These are phyloP conservation scores for Coniochaeta sp. DNA, from an alignment of 2,329 filamentous ascomycete genomes.

Conservation along the genomic window DNA sequence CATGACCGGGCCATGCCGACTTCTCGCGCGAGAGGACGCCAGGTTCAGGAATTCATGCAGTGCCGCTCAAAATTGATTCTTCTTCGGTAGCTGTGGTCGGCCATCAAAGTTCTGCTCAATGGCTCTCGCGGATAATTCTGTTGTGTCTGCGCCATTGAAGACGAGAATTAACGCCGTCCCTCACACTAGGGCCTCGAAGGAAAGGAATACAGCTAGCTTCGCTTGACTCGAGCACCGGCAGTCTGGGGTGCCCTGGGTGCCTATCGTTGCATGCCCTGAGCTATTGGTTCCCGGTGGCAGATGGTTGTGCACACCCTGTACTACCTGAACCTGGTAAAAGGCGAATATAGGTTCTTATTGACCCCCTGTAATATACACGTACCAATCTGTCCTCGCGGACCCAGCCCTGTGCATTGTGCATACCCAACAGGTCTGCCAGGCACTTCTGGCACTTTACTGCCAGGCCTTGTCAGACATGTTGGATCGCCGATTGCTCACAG, in stretches of 20 bases:
- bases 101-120: neutral
- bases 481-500: neutral
- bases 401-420: neutral
- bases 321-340: neutral
- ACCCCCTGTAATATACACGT: too few species aligned
- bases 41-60: neutral
- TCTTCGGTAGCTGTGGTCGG: neutral
- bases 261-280: neutral
- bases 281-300: neutral
- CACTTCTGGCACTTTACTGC: too few species aligned
- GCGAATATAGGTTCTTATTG: neutral
- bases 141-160: neutral
- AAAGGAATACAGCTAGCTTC: neutral
- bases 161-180: neutral
- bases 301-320: neutral
- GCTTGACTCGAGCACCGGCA: neutral
- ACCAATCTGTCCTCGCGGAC: neutral
- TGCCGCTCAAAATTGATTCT: neutral
- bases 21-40: neutral
- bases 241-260: neutral
- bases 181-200: neutral
- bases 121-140: neutral
- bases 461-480: too few species aligned
- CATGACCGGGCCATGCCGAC: neutral
- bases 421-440: neutral